These are phyloP conservation scores for Paecilomyces dactylethromorphus DNA, from an alignment of 2,329 filamentous ascomycete species.

Conservation along the genomic window DNA sequence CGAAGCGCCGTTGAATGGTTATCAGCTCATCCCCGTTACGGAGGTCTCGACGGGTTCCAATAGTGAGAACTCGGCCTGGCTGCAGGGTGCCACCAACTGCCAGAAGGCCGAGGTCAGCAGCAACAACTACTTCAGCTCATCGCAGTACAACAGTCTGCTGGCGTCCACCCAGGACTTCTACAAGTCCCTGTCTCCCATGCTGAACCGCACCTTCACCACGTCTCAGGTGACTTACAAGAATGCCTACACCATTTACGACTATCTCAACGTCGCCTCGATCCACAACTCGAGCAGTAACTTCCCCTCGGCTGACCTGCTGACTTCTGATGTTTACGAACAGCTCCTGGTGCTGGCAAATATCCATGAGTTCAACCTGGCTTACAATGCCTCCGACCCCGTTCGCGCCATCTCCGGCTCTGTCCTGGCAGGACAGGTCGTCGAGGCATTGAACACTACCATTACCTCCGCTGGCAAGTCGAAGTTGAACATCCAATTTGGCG, in stretches of 20 bases:
- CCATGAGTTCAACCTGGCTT: slow-evolving; percentile 78
- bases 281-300: slow-evolving; percentile 56
- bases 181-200: slow-evolving; percentile 42
- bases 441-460: slow-evolving; percentile 38
- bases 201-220: slow-evolving; percentile 46
- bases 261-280: slow-evolving; percentile 57
- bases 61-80: slow-evolving; percentile 51
- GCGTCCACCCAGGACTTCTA: slow-evolving; percentile 50
- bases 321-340: slow-evolving; percentile 51
- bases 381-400: slow-evolving; percentile 54
- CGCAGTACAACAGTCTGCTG: slow-evolving; percentile 43
- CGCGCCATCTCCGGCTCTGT: slow-evolving; percentile 52
- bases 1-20: slow-evolving; percentile 65
- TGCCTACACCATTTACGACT: slow-evolving; percentile 60
- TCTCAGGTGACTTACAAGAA: slow-evolving; percentile 52
- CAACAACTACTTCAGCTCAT: slow-evolving; percentile 51
- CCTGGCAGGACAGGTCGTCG: slow-evolving; percentile 57
- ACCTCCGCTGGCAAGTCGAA: slow-evolving; percentile 29
- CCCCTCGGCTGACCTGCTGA: slow-evolving; percentile 54
- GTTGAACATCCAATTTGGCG: slow-evolving; percentile 52
- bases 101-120: slow-evolving; percentile 51
- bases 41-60: slow-evolving; percentile 55
- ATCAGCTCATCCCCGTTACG: slow-evolving; percentile 75
- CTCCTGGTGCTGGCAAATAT: slow-evolving; percentile 67
- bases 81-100: slow-evolving; percentile 53